Base-by-base conservation (phyloP, 352 stramenopile genomes). In the Phytophthora constricta region DNA sequence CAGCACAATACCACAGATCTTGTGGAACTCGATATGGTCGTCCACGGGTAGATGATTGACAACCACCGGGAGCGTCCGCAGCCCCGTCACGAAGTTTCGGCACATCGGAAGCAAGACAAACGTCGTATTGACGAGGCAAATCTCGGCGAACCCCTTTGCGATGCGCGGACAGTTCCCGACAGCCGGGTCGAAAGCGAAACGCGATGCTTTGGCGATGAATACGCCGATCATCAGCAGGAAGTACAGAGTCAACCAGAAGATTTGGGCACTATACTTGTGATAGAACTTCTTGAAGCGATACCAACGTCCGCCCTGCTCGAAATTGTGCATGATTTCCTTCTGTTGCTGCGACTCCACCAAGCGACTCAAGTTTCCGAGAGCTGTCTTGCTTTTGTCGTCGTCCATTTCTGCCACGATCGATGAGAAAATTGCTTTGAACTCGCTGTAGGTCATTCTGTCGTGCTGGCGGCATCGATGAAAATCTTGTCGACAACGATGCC, bases 91-190 rank as follows among this genome's bases (percentile, higher is more conserved):
- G 26, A 94, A 84, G 46, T 82, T 86, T 41, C 82, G 82, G 27
- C 86, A 93, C 77, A 94, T 89, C 2, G 86, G 82, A 17, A 94
- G 56, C 59, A 94, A 61, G 7, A 94, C 79, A 51, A 89, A 92
- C 46, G 84, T 75, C 19, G 83, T 89, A 65, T 92, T 89, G 16
- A 94, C 78, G 70, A 92, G 77, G 50, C 85, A 75, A 55, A 93
- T 75, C 58, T 94, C 82, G 3, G 86, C 82, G 45, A 79, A 91
- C 2, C 80, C 86, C 53, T 90, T 91, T 20, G 86, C 86, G 62
- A 92, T 74, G 1, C 80, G 73, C 5, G 82, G 72, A 16, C 66
- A 80, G 48, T 82, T 84, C 1, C 80, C 80, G 11, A 89, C 79
- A 0, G 82, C 85, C 8, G 80, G 65, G 51, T 91, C 82, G 41